Conservation (phyloP, 1,139 yeast species). For the Sugiyamaella neomexicana region DNA sequence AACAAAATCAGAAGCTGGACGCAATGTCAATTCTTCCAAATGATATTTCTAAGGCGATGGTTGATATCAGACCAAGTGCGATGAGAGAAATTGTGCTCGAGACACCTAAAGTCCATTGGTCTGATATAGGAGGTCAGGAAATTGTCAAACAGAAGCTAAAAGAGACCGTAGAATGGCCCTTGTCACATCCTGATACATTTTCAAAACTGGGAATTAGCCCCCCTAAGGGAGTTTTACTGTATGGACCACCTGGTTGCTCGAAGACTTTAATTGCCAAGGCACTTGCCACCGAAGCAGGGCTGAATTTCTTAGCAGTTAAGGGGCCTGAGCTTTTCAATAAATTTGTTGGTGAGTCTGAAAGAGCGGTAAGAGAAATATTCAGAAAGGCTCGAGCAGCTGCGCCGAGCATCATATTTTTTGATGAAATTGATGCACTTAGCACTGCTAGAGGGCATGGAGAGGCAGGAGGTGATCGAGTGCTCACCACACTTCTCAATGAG, state of each 20-base stretch:
- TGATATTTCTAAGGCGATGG: constrained; percentile 67
- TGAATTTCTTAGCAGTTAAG: constrained; percentile 88
- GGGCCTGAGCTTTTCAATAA: constrained; percentile 95
- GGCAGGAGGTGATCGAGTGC: constrained; percentile 78
- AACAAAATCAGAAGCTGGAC: constrained; percentile 40
- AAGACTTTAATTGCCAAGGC: constrained; percentile 94
- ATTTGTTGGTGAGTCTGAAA: constrained; percentile 92
- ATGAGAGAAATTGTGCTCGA: constrained; percentile 95
- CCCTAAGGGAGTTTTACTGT: constrained; percentile 85
- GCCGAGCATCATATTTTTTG: constrained; percentile 89
- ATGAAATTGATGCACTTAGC: constrained; percentile 91
- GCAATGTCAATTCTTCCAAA: constrained; percentile 44
- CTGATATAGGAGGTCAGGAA: constrained; percentile 94
- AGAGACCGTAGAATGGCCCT: constrained; percentile 90
- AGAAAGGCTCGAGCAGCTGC: constrained; percentile 91
- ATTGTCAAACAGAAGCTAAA: constrained; percentile 72
- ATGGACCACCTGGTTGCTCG: constrained; percentile 98
- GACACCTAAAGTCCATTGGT: constrained; percentile 92
- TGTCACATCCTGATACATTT: constrained; percentile 80
- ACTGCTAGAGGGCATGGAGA: constrained; percentile 67
- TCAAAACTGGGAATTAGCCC: constrained; percentile 75
- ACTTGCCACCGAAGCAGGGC: constrained; percentile 89
- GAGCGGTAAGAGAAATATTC: constrained; percentile 84
- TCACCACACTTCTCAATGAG: constrained; percentile 86
- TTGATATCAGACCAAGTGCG: constrained; percentile 88